Evolutionary conservation across 2,329 filamentous ascomycete genomes (phyloP).

Genomic region (Colletotrichum noveboracense): DNA sequence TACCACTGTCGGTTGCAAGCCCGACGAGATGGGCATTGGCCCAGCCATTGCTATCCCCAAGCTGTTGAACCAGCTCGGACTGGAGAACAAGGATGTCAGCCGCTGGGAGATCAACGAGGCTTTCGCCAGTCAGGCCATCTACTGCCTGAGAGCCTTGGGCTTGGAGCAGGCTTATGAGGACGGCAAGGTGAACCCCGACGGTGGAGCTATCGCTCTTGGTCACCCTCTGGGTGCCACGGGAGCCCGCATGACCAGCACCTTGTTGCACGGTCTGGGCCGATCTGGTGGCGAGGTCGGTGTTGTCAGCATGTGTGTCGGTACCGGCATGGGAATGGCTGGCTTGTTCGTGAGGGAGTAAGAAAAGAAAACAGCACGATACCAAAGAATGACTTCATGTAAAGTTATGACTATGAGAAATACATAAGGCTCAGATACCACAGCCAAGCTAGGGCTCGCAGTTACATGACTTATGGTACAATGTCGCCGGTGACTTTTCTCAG

Average conservation of each 20-base stretch:
- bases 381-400: background rate
- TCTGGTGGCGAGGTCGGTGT: slow-evolving; percentile 77
- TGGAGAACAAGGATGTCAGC: slow-evolving; percentile 73
- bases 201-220: slow-evolving; percentile 91
- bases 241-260: slow-evolving; percentile 77
- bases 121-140: slow-evolving; percentile 69
- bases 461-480: background rate
- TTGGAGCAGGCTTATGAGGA: slow-evolving; percentile 66
- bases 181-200: slow-evolving; percentile 85
- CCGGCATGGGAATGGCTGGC: slow-evolving; percentile 79
- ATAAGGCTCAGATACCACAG: background rate
- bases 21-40: slow-evolving; percentile 94
- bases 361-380: background rate
- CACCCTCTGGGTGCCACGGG: slow-evolving; percentile 92
- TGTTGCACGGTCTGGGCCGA: slow-evolving; percentile 70
- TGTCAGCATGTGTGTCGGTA: slow-evolving; percentile 88
- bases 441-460: background rate
- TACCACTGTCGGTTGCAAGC: slow-evolving; percentile 76
- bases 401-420: background rate
- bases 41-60: slow-evolving; percentile 87
- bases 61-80: slow-evolving; percentile 71
- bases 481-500: background rate
- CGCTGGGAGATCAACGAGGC: slow-evolving; percentile 96
- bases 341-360: slow-evolving; percentile 69
- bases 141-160: slow-evolving; percentile 75